Conservation (phyloP, 495 filamentous ascomycete species). For the Pseudoneurospora amorphoporcata region DNA sequence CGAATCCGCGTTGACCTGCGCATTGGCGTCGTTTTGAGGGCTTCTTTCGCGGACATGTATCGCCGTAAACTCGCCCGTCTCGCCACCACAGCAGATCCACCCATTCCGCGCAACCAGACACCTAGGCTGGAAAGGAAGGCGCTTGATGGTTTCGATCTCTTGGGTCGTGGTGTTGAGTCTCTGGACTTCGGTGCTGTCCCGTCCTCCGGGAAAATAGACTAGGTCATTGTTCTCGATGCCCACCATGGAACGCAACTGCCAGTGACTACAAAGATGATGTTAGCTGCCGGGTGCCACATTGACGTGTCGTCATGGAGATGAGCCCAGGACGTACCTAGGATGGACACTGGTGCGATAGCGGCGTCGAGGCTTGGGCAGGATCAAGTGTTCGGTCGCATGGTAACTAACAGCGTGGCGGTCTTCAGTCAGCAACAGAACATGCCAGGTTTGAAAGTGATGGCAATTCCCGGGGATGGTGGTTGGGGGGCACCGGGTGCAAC, state of each 20-base stretch:
- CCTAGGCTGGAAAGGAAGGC: conserved; percentile 69
- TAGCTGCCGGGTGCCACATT: conserved; percentile 1
- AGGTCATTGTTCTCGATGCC: conserved; percentile 64
- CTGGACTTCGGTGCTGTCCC: conserved; percentile 50
- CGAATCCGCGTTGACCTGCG: conserved; percentile 34
- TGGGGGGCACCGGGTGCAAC: not conserved
- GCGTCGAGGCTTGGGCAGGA: conserved; percentile 53
- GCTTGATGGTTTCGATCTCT: conserved; percentile 64
- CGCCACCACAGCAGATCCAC: conserved; percentile 85
- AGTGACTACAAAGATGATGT: conserved; percentile 51
- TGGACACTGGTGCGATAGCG: conserved; percentile 70
- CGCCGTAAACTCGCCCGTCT: conserved; percentile 73
- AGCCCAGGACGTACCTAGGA: conserved; percentile 47
- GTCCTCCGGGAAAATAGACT: conserved; percentile 72
- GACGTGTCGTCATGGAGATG: conserved; percentile 8
- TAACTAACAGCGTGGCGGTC: conserved; percentile 14
- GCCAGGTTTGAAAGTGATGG: not conserved
- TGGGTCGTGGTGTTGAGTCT: conserved; percentile 59
- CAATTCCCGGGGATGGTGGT: not conserved
- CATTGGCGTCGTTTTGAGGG: conserved; percentile 20
- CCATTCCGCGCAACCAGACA: conserved; percentile 77
- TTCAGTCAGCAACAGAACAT: not conserved
- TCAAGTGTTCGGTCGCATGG: conserved; percentile 43
- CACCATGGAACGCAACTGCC: conserved; percentile 85
- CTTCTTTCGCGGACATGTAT: conserved; percentile 46